Percentiles rank a stretch among this genome's conserved stretches.
Conservation (phyloP, 257 asterid species). For the Solanum acaule region DNA sequence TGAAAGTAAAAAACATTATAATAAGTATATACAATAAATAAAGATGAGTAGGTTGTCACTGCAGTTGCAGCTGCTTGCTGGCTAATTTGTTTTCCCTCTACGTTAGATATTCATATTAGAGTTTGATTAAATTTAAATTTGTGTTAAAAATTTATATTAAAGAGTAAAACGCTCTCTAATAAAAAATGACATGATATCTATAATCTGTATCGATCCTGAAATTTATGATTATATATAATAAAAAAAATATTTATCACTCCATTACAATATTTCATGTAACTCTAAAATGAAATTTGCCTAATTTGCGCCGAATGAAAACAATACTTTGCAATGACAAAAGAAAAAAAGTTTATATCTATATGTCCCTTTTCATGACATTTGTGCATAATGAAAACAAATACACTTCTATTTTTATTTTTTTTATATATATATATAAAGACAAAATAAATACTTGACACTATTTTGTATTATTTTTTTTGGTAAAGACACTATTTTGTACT, state of each 20-base stretch:
- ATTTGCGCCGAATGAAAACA: neutral
- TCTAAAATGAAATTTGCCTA: neutral
- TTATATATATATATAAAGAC: too few relatives aligned
- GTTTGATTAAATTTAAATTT: neutral
- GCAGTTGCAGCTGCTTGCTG: neutral
- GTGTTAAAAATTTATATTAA: accelerated
- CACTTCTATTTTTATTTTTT: neutral
- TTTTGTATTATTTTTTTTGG: neutral
- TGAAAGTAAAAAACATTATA: neutral
- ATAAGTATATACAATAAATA: neutral
- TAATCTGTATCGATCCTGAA: neutral
- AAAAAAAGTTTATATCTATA: neutral
- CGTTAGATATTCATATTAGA: neutral
- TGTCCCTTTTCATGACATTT: neutral
- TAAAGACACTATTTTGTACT: neutral
- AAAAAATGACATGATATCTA: neutral
- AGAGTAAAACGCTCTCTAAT: neutral
- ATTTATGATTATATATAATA: neutral
- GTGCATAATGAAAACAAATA: neutral
- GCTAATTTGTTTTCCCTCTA: neutral
- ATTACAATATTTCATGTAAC: neutral
- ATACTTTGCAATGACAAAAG: neutral
- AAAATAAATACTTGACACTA: neutral
- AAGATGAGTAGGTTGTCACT: neutral
- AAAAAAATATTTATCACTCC: neutral